These are phyloP conservation scores for Pneumocystis jirovecii DNA, from an alignment of 1,139 yeast genomes.

Conservation along the genomic window DNA sequence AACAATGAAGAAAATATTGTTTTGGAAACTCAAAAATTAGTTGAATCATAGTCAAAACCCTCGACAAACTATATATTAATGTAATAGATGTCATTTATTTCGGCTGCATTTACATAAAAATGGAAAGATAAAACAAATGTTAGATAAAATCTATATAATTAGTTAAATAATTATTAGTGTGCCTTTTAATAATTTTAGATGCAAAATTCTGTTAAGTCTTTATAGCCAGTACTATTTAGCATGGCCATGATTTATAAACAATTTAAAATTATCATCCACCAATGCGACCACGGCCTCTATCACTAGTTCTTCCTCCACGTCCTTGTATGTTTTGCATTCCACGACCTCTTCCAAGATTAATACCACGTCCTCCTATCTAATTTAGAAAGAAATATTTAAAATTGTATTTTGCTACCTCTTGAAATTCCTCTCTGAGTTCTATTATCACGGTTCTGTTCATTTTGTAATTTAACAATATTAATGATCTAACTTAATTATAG, in stretches of 20 bases:
- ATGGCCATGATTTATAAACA: background rate
- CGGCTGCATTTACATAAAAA: background rate
- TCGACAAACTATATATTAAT: background rate
- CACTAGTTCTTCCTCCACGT: constrained; percentile 14
- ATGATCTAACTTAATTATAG: constrained; percentile 43
- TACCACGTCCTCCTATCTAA: constrained; percentile 8
- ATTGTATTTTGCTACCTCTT: constrained; percentile 4
- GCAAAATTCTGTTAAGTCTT: background rate
- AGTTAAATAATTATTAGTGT: background rate
- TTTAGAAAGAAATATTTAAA: background rate
- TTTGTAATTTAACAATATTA: constrained; percentile 50
- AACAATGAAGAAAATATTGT: background rate
- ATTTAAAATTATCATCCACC: background rate
- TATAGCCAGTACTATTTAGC: background rate
- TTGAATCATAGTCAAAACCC: background rate
- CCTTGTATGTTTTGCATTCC: constrained; percentile 13
- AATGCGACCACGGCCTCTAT: constrained; percentile 8
- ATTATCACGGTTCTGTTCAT: constrained; percentile 24
- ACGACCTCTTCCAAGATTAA: constrained; percentile 15
- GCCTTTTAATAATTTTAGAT: background rate
- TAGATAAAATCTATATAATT: background rate
- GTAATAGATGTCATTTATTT: background rate
- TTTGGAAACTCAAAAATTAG: background rate
- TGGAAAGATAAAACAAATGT: background rate
- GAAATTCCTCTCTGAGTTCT: constrained; percentile 10